Percentiles rank a stretch among this genome's conserved stretches.
These are phyloP conservation scores for Claviceps citrina DNA, from an alignment of 2,329 filamentous ascomycete genomes.

Conservation along the genomic window DNA sequence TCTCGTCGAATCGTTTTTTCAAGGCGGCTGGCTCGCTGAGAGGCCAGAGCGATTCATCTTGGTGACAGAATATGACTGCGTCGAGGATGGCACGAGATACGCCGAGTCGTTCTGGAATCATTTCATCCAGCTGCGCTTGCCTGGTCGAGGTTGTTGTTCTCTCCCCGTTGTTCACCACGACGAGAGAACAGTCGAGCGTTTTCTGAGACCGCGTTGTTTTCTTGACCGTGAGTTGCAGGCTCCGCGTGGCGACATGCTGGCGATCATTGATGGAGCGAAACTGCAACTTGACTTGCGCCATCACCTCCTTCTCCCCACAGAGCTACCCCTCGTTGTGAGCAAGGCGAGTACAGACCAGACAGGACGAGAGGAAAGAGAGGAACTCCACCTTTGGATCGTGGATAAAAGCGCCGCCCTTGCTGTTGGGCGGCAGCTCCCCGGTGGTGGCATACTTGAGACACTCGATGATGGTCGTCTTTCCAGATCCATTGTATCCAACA, in stretches of 20 bases:
- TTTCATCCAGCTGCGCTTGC: constrained; percentile 64
- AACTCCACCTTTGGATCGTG: constrained; percentile 74
- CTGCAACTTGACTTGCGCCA: constrained; percentile 80
- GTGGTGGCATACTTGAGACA: constrained; percentile 97
- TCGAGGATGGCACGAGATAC: constrained; percentile 84
- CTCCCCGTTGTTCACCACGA: constrained; percentile 67
- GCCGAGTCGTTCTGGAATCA: constrained; percentile 74
- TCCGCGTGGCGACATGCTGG: constrained; percentile 71
- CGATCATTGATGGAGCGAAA: constrained; percentile 68
- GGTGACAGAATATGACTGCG: constrained; percentile 94
- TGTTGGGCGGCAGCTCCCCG: constrained; percentile 83
- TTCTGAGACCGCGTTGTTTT: constrained; percentile 64
- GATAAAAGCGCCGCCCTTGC: constrained; percentile 79
- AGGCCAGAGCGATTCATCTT: constrained; percentile 95
- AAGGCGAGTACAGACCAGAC: background rate
- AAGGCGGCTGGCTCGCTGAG: constrained; percentile 73
- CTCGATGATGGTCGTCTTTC: constrained; percentile 98
- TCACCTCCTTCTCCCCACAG: constrained; percentile 70
- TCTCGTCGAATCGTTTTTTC: constrained; percentile 93
- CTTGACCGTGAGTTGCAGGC: constrained; percentile 72
- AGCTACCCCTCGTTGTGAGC: constrained; percentile 30
- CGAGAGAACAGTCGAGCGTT: constrained; percentile 66
- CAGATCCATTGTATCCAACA: constrained; percentile 92
- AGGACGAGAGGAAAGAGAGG: background rate
- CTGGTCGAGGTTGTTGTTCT: constrained; percentile 63